phyloP scores from a whole-genome alignment of 768 basidiomycete species.

The Suillus subaureus region DNA sequence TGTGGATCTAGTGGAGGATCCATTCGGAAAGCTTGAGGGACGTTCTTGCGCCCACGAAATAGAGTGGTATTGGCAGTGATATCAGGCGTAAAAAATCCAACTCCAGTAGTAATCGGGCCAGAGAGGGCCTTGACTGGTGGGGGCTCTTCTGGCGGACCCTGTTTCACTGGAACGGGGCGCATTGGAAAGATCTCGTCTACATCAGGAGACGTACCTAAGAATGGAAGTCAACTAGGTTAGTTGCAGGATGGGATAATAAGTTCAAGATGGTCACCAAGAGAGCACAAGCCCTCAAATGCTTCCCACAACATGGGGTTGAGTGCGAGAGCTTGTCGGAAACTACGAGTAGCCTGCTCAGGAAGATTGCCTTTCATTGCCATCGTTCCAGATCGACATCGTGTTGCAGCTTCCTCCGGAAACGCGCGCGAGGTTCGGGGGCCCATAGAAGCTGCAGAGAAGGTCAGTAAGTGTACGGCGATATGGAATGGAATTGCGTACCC shows the following conservation, averaged over 20 bases:
- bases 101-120: slow-evolving; percentile 59
- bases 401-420: slow-evolving; percentile 72
- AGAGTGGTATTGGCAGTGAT: slow-evolving; percentile 54
- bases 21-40: slow-evolving; percentile 58
- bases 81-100: slow-evolving; percentile 80
- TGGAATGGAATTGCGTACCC: slow-evolving; percentile 46
- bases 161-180: slow-evolving; percentile 57
- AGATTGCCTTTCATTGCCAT: slow-evolving; percentile 81
- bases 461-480: slow-evolving; percentile 17
- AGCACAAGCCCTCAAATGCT: slow-evolving; percentile 86
- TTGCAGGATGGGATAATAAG: slow-evolving; percentile 10
- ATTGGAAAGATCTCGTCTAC: slow-evolving; percentile 75
- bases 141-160: slow-evolving; percentile 53
- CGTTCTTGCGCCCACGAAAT: slow-evolving; percentile 61
- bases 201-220: slow-evolving; percentile 65
- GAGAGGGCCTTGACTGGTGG: slow-evolving; percentile 38
- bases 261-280: slow-evolving; percentile 56
- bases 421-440: slow-evolving; percentile 52
- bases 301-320: slow-evolving; percentile 88
- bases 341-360: slow-evolving; percentile 67
- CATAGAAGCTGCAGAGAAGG: slow-evolving; percentile 50
- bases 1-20: slow-evolving; percentile 50
- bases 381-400: slow-evolving; percentile 76
- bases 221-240: slow-evolving; percentile 20
- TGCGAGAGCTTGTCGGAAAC: slow-evolving; percentile 71